phyloP scores from a whole-genome alignment of 257 asterid species.

The Solanum ahanhuiri region DNA sequence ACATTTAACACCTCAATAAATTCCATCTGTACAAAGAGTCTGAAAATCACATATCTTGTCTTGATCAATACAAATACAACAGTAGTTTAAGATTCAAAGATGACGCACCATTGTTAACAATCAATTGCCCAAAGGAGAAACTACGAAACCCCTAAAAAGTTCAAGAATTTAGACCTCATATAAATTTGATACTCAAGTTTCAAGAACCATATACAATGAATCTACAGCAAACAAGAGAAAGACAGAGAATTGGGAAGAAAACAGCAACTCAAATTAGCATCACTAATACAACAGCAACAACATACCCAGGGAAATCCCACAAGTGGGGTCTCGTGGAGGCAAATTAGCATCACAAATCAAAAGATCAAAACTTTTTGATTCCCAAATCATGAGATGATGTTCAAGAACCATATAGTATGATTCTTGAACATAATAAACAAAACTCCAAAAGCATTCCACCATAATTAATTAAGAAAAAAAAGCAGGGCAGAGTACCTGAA shows the following conservation, averaged over 20 bases:
- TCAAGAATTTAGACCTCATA: neutral
- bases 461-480: neutral
- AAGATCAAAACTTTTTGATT: neutral
- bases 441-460: neutral
- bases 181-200: neutral
- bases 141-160: neutral
- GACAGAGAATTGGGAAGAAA: neutral
- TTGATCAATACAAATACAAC: too few species aligned
- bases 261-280: neutral
- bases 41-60: neutral
- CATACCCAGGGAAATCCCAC: neutral
- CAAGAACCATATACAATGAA: neutral
- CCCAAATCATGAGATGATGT: neutral
- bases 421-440: neutral
- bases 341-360: neutral
- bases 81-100: neutral
- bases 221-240: neutral
- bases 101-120: neutral
- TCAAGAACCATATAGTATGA: neutral
- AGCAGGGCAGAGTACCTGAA: conserved; percentile 33
- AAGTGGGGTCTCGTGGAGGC: neutral
- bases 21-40: neutral
- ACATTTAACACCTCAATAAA: neutral
- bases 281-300: neutral
- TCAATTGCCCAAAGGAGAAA: neutral